Conservation (phyloP, 345 rosid genomes). For the Camelina sativa region DNA sequence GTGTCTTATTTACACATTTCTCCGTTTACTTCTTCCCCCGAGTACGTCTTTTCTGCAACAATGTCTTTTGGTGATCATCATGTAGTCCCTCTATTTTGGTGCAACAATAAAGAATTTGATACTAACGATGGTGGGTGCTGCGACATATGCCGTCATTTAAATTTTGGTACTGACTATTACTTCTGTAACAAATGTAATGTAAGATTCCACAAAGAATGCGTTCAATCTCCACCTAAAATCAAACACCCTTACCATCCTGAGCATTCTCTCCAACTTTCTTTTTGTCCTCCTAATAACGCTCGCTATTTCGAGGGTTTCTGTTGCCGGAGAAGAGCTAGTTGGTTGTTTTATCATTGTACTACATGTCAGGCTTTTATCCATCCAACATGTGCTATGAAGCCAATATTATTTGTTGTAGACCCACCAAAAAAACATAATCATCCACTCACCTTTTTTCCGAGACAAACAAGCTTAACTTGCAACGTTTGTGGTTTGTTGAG, state of each 20-base stretch:
- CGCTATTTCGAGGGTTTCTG: neutral
- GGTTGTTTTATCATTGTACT: neutral
- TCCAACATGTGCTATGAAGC: neutral
- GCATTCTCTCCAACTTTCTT: neutral
- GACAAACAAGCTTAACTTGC: neutral
- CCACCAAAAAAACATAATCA: neutral
- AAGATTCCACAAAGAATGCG: neutral
- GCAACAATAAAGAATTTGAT: neutral
- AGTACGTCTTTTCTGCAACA: neutral
- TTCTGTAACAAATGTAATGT: neutral
- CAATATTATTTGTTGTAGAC: neutral
- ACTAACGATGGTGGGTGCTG: neutral
- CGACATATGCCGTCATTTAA: neutral
- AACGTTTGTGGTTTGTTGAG: neutral
- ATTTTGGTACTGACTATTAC: neutral
- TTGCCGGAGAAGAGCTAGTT: neutral
- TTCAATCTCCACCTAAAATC: neutral
- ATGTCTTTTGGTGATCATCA: neutral
- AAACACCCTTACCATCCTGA: neutral
- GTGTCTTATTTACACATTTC: neutral
- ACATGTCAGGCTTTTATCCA: neutral
- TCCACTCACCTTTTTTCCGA: neutral
- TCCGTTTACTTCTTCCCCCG: neutral
- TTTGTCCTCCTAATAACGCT: neutral
- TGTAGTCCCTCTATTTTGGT: neutral